phyloP scores from a whole-genome alignment of 208 protist species.

The Herpetomonas samuelpessoai region DNA sequence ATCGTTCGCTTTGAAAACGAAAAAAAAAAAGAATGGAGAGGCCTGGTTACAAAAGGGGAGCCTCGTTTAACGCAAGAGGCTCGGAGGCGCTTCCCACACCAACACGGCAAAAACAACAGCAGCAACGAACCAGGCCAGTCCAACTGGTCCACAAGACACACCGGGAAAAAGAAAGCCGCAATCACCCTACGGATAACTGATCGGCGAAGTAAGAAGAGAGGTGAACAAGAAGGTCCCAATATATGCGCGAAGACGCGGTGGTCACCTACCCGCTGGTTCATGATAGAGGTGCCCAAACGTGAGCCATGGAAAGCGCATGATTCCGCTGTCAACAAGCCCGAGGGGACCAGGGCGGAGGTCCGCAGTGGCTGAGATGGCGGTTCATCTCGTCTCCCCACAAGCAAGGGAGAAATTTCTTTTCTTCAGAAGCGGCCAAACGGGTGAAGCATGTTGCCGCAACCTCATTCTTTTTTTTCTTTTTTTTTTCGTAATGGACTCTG shows the following conservation, averaged over 20 bases:
- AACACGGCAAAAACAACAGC: background rate
- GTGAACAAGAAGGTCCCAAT: too few species aligned
- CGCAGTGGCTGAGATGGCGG: too few species aligned
- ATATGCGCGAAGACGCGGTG: too few species aligned
- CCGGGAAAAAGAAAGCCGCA: too few species aligned
- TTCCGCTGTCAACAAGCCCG: background rate
- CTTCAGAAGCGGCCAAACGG: too few species aligned
- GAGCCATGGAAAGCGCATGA: background rate
- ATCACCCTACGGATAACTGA: too few species aligned
- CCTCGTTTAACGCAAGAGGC: background rate
- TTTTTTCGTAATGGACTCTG: too few species aligned
- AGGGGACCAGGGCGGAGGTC: background rate
- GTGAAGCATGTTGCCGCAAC: too few species aligned
- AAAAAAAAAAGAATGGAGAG: background rate
- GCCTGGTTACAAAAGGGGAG: background rate
- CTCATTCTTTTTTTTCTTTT: background rate
- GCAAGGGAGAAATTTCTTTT: background rate
- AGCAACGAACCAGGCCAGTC: too few species aligned
- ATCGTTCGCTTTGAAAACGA: background rate
- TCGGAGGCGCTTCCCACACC: background rate
- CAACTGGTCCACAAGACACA: too few species aligned
- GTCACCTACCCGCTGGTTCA: too few species aligned
- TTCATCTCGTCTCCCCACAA: background rate
- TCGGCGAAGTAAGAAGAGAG: too few species aligned
- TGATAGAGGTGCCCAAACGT: background rate